Base-by-base conservation (phyloP, 306 rosid genomes). In the Medicago arabica region DNA sequence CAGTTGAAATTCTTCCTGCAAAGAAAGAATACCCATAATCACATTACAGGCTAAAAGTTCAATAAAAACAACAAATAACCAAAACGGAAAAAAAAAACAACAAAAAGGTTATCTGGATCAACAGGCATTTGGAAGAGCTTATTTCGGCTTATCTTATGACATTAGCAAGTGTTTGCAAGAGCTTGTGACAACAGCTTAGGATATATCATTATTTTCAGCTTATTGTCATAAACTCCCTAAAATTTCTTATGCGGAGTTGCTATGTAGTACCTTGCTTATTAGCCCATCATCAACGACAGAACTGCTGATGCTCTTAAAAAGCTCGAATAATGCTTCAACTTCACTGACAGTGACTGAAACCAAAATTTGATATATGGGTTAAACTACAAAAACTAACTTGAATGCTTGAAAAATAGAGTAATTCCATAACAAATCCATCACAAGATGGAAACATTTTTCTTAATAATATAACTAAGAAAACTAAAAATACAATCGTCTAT, bases 1-100 rank as follows among this genome's bases (percentile, higher is more conserved):
- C 90, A 95, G 51, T 79, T 85, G 95, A 86, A 95, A 95, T 80
- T 95, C 99, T 83, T 95, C 99, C 99, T 95, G 96, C 84, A 85
- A 75, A 85, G 69, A 65, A 49, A 80, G 78, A 74, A 51, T 23
- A 77, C 39, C 55, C 34, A 19, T 64, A 8, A 44, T 67, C 71
- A 80, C 19, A 77, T 75, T 60, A 17, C 21, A 7, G 6, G 67
- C 13, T 31, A 31, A 11, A 19, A 76, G 36, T 57, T 74, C 44
- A 43, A 67, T 5, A 47, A 11, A 53, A 69, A 62, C 63, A 55
- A 23, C 40, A 41, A 39, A 18, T 65, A 41, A 18, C 59, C 34
- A 78, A 36, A 34, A 53, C 13, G 46, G n/a, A n/a, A n/a, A 43
- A 72, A 36, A 7, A 18, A 28, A 23, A 1, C 0, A 23, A 23